Conservation (phyloP, 2,329 filamentous ascomycete species). For the Dothiorella sarmentorum region DNA sequence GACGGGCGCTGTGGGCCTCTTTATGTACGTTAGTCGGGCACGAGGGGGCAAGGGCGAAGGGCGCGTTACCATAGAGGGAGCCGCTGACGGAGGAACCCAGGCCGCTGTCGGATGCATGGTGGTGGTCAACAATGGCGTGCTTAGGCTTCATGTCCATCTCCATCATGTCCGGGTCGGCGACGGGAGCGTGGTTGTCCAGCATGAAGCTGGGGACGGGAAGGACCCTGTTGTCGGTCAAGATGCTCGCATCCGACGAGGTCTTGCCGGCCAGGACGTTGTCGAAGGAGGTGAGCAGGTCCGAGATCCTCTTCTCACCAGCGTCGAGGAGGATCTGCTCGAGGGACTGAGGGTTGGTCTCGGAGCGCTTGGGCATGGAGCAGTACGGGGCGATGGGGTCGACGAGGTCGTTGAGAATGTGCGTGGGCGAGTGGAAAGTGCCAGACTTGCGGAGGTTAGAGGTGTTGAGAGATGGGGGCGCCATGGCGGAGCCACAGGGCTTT, state of each 20-base stretch:
- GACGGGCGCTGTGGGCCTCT: conserved; percentile 31
- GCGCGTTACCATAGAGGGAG: conserved; percentile 40
- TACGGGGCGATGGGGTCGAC: conserved; percentile 37
- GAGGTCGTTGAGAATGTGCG: conserved; percentile 36
- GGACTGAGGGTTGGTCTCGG: conserved; percentile 47
- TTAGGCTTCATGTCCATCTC: conserved; percentile 46
- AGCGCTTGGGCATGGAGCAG: conserved; percentile 45
- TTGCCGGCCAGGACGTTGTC: conserved; percentile 42
- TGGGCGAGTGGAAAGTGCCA: conserved; percentile 47
- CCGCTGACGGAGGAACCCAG: conserved; percentile 77
- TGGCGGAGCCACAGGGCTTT: conserved; percentile 31
- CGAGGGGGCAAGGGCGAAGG: conserved; percentile 22
- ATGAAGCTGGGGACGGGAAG: conserved; percentile 47
- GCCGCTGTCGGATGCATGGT: conserved; percentile 81
- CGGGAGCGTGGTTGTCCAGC: conserved; percentile 33
- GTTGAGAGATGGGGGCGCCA: conserved; percentile 29
- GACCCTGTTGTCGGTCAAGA: conserved; percentile 48
- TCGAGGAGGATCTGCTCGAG: conserved; percentile 48
- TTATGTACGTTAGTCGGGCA: conserved; percentile 32
- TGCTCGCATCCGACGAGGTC: conserved; percentile 30
- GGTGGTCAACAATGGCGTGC: conserved; percentile 44
- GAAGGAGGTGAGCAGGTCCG: conserved; percentile 43
- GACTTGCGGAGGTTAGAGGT: conserved; percentile 46
- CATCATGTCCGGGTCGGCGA: conserved; percentile 35
- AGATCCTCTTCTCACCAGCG: conserved; percentile 43